Evolutionary conservation across 345 rosid species (phyloP).

Genomic region (Syzygium aromaticum): DNA sequence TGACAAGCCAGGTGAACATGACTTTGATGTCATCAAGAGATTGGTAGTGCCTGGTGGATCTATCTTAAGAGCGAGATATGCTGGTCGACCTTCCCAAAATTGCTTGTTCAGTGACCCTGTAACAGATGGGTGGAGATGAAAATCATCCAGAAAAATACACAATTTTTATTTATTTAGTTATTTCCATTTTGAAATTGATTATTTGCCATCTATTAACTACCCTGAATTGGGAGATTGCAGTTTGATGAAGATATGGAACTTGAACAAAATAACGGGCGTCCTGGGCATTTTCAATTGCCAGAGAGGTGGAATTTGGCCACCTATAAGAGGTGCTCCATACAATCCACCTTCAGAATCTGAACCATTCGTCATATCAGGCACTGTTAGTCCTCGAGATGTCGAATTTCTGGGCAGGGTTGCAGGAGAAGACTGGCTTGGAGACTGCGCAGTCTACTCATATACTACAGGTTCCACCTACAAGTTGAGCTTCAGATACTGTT

Average conservation of each 20-base stretch:
- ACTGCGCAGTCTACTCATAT: conserved; percentile 37
- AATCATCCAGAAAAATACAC: background rate
- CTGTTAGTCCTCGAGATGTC: conserved; percentile 31
- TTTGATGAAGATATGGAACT: conserved; percentile 62
- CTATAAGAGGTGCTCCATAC: conserved; percentile 16
- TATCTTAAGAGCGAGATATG: conserved; percentile 48
- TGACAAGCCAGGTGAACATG: conserved; percentile 46
- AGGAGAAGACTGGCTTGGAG: conserved; percentile 34
- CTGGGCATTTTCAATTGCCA: conserved; percentile 62
- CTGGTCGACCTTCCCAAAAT: conserved; percentile 61
- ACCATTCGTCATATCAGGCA: conserved; percentile 20
- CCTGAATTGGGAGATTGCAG: conserved; percentile 15
- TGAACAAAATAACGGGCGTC: conserved; percentile 49
- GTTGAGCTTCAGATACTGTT: background rate
- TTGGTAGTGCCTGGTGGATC: conserved; percentile 60
- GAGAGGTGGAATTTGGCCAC: conserved; percentile 55
- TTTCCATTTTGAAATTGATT: background rate
- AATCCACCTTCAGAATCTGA: background rate
- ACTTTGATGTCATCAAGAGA: conserved; percentile 34
- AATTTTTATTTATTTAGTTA: background rate
- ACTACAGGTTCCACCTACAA: conserved; percentile 16
- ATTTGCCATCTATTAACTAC: background rate
- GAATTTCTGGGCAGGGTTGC: conserved; percentile 41
- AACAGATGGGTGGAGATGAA: conserved; percentile 54
- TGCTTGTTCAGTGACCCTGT: conserved; percentile 52